These are phyloP conservation scores for Ilyonectria destructans DNA, from an alignment of 2,329 filamentous ascomycete genomes.

Conservation along the genomic window DNA sequence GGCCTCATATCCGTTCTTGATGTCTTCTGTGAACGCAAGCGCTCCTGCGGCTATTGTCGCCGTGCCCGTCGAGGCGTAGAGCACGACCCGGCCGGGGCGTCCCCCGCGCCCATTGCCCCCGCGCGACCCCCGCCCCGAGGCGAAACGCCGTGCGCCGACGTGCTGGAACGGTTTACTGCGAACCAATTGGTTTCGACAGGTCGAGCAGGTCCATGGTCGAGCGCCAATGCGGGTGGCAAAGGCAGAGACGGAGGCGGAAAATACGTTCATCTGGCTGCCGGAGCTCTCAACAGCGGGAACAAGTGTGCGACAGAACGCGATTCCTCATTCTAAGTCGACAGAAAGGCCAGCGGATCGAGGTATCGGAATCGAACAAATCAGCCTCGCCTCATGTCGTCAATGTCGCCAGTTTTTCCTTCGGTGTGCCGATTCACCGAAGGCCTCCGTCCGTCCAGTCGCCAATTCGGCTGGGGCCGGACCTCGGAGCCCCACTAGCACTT, in stretches of 20 bases:
- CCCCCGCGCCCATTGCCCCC: conserved; percentile 40
- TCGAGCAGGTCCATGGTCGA: conserved; percentile 64
- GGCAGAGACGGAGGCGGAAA: conserved; percentile 58
- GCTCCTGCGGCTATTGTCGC: conserved; percentile 65
- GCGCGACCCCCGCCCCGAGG: conserved; percentile 49
- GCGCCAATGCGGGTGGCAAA: conserved; percentile 57
- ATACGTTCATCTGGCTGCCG: conserved; percentile 59
- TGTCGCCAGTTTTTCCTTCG: conserved; percentile 47
- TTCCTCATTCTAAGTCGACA: conserved; percentile 45
- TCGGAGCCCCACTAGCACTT: conserved; percentile 32
- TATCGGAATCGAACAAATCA: conserved; percentile 22
- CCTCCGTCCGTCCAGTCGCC: conserved; percentile 45
- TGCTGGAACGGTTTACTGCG: conserved; percentile 51
- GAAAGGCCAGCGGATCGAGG: conserved; percentile 16
- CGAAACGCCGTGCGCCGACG: conserved; percentile 50
- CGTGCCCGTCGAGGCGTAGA: conserved; percentile 68
- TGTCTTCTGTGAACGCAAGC: conserved; percentile 76
- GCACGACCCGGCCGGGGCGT: conserved; percentile 53
- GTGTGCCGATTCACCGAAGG: conserved; percentile 48
- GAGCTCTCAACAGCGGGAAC: conserved; percentile 35
- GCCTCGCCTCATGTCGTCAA: conserved; percentile 47
- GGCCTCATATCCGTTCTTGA: conserved; percentile 83
- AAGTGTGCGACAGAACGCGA: conserved; percentile 23
- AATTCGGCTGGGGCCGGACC: conserved; percentile 47
- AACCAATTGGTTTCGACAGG: conserved; percentile 60